Evolutionary conservation across 441 rosid genomes (phyloP).

Genomic region (Adansonia grandidieri): DNA sequence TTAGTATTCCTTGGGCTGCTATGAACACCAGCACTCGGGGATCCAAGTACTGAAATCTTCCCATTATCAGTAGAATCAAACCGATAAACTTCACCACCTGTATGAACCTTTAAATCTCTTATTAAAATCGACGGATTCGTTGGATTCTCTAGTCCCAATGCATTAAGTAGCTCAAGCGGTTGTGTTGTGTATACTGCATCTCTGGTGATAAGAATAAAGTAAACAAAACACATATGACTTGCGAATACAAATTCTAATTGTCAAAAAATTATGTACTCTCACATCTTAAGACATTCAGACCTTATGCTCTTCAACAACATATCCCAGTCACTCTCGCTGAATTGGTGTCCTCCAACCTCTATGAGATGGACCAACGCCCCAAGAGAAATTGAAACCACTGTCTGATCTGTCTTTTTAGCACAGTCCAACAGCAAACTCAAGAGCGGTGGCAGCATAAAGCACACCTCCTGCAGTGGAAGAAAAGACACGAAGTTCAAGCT

Average conservation of each 20-base stretch:
- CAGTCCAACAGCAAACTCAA: conserved; percentile 94
- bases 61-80: conserved; percentile 49
- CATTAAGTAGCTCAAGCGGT: conserved; percentile 96
- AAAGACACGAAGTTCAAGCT: conserved; percentile 14
- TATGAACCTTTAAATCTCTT: conserved; percentile 43
- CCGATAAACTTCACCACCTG: conserved; percentile 39
- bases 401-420: conserved; percentile 95
- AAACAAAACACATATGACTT: conserved; percentile 27
- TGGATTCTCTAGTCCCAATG: conserved; percentile 65
- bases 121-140: conserved; percentile 35
- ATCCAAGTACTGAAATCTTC: conserved; percentile 44
- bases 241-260: conserved; percentile 7
- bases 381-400: conserved; percentile 95
- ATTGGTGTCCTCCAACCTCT: conserved; percentile 99
- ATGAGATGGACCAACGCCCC: conserved; percentile 98
- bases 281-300: conserved; percentile 39
- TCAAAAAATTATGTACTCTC: background rate
- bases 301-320: conserved; percentile 97
- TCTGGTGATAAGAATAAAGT: conserved; percentile 48
- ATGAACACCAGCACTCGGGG: conserved; percentile 46
- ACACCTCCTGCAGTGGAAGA: conserved; percentile 73
- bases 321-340: conserved; percentile 96
- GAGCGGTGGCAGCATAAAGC: conserved; percentile 99
- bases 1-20: conserved; percentile 24
- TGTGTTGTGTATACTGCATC: conserved; percentile 99